Evolutionary conservation across 1,139 yeast genomes (phyloP).

Genomic region (Candida tropicalis): DNA sequence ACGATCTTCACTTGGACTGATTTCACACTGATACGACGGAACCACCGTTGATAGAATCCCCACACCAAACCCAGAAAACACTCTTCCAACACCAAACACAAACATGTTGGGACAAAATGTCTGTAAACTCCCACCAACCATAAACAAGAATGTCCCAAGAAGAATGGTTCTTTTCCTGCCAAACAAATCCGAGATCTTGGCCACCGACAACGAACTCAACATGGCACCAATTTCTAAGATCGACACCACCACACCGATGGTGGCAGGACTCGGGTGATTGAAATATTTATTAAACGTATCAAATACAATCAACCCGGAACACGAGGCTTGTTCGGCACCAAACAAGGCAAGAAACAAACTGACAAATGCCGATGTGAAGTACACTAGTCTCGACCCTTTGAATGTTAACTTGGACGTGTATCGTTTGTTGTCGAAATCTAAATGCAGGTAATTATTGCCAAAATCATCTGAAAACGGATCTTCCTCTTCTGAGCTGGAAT

Average conservation of each 20-base stretch:
- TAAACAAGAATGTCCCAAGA: conserved; percentile 50
- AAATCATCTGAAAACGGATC: conserved; percentile 27
- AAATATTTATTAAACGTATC: conserved; percentile 48
- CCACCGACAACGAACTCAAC: conserved; percentile 49
- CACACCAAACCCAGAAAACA: conserved; percentile 55
- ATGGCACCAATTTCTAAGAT: conserved; percentile 57
- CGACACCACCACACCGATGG: conserved; percentile 53
- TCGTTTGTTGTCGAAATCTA: conserved; percentile 39
- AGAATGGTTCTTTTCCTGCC: conserved; percentile 54
- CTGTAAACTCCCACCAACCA: conserved; percentile 54
- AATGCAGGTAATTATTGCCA: conserved; percentile 40
- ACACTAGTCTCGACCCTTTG: conserved; percentile 52
- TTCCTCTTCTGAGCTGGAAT: not conserved
- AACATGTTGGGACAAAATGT: conserved; percentile 45
- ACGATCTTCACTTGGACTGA: conserved; percentile 56
- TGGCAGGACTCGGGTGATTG: conserved; percentile 45
- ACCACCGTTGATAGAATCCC: conserved; percentile 56
- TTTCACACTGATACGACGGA: conserved; percentile 59
- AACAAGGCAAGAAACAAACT: conserved; percentile 82
- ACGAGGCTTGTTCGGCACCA: conserved; percentile 92
- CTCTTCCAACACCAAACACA: conserved; percentile 51
- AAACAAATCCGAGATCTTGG: conserved; percentile 45
- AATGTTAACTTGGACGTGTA: conserved; percentile 37
- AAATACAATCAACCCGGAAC: conserved; percentile 69
- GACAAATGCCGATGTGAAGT: conserved; percentile 81